Base-by-base conservation (phyloP, 257 asterid genomes). In the Solanum chmielewskii region DNA sequence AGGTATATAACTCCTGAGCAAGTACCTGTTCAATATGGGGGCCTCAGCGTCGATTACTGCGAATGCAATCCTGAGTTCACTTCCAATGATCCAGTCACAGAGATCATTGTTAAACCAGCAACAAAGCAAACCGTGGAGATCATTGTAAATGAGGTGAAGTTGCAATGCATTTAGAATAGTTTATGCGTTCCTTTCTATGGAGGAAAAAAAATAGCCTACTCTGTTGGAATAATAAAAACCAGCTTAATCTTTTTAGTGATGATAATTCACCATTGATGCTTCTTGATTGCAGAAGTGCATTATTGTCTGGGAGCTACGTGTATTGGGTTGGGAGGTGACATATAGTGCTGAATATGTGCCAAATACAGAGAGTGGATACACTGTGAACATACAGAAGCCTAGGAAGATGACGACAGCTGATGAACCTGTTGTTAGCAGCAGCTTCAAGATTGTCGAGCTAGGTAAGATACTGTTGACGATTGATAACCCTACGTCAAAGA, bases 11-110 rank as follows among this genome's bases (percentile, higher is more conserved):
- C 91, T 49, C 97, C 98, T 7, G 98, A 96, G 88, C 98, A 93
- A 86, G 97, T 95, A 69, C 99, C 98, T 15, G 92, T 91, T 86
- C 98, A 93, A 41, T 97, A 95, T 82, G 99, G 99, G 75, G 99
- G 99, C 74, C 98, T 97, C 33, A 90, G 93, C 49, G 95, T 92
- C 4, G 99, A 95, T 90, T 90, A 70, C 86, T 97, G 99, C 10
- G 98, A 97, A 85, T 97, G 99, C 93, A 93, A 95, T 90, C 98
- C 98, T 0, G 98, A 93, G 87, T 97, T 97, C 84, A 91, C 95
- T n/a, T 81, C 90, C 14, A 95, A 95, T 44, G 98, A 96, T 90
- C 97, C 97, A 39, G 96, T 93, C 86, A 92, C 95, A 23, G 98
- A 92, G 90, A 92, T 95, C 90, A 93, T 83, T 9, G 87, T 95